phyloP scores from a whole-genome alignment of 495 filamentous ascomycete genomes.

The Pseudomonodictys pantanalensis region DNA sequence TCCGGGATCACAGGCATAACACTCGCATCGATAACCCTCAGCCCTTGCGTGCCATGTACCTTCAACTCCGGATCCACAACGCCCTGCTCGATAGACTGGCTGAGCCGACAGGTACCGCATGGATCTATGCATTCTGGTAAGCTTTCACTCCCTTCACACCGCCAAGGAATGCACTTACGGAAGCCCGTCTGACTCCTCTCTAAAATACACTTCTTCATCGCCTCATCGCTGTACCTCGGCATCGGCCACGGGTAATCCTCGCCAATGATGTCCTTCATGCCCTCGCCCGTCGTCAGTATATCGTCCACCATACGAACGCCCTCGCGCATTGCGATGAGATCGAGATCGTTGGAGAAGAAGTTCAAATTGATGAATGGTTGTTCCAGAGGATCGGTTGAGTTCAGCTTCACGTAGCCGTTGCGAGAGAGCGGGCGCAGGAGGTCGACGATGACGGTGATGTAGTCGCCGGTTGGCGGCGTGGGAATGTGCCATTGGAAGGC shows the following conservation, averaged over 20 bases:
- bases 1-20: constrained; percentile 22
- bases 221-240: constrained; percentile 54
- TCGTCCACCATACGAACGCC: constrained; percentile 56
- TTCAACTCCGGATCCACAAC: constrained; percentile 14
- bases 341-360: constrained; percentile 57
- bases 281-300: constrained; percentile 54
- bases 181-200: constrained; percentile 59
- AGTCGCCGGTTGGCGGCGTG: constrained; percentile 47
- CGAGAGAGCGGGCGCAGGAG: constrained; percentile 54
- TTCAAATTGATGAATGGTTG: constrained; percentile 61
- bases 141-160: background rate
- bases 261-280: constrained; percentile 55
- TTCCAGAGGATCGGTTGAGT: constrained; percentile 49
- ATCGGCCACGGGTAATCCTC: constrained; percentile 60
- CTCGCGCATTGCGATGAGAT: constrained; percentile 56
- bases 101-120: constrained; percentile 54
- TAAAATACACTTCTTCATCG: constrained; percentile 57
- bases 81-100: constrained; percentile 48
- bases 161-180: constrained; percentile 36
- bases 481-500: constrained; percentile 67
- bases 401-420: constrained; percentile 42
- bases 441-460: constrained; percentile 60
- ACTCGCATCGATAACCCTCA: constrained; percentile 21
- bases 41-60: constrained; percentile 12
- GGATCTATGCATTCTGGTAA: constrained; percentile 39